Conservation (phyloP, 345 rosid genomes). For the Noccaea caerulescens region DNA sequence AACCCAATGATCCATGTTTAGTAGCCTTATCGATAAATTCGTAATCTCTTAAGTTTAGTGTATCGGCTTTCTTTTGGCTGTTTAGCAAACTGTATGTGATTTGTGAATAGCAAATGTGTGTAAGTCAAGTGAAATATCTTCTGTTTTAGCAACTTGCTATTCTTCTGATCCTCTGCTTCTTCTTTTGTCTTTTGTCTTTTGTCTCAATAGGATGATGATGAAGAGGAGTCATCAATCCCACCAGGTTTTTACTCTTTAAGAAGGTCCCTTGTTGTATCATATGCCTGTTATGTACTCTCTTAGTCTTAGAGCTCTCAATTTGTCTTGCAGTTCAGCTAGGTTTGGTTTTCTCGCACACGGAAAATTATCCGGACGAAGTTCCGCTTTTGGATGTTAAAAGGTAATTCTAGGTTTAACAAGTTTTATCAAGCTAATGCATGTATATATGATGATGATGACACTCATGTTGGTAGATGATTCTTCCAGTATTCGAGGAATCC, state of each 20-base stretch:
- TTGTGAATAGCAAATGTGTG: background rate
- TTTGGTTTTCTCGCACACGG: constrained; percentile 87
- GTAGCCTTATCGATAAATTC: background rate
- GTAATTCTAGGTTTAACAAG: constrained; percentile 46
- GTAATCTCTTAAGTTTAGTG: background rate
- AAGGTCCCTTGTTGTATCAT: constrained; percentile 5
- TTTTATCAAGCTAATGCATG: background rate
- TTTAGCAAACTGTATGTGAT: background rate
- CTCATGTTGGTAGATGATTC: constrained; percentile 12
- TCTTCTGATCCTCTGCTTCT: constrained; percentile 23
- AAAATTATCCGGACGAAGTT: constrained; percentile 85
- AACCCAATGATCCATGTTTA: background rate
- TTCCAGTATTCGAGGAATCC: constrained; percentile 85
- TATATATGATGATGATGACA: constrained; percentile 12
- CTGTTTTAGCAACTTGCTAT: constrained; percentile 4
- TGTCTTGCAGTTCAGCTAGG: constrained; percentile 81
- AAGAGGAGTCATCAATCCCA: constrained; percentile 57
- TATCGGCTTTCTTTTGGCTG: background rate
- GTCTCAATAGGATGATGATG: constrained; percentile 70
- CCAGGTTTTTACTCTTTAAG: constrained; percentile 64
- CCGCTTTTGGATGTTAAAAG: constrained; percentile 83
- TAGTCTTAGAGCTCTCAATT: constrained; percentile 25
- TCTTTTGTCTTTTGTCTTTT: constrained; percentile 21
- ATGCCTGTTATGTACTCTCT: constrained; percentile 27
- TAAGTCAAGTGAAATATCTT: constrained; percentile 8